A percentile compares a stretch with the other conserved stretches of the same genome.
Conservation (phyloP, 768 basidiomycete genomes). For the Agrocybe praecox region DNA sequence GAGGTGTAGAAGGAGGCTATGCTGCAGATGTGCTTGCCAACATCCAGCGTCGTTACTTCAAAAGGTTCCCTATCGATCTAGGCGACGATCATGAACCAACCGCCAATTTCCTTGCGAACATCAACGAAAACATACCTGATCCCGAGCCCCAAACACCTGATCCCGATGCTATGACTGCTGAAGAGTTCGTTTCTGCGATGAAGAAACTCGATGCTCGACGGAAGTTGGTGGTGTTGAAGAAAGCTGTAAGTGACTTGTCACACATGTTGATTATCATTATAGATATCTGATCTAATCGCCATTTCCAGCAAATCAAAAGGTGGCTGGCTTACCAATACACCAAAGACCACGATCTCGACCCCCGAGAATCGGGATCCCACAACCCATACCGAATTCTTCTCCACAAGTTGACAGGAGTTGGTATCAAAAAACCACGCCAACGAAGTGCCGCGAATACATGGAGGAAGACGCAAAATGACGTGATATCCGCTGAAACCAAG, state of each 20-base stretch:
- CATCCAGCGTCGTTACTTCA: conserved; percentile 13
- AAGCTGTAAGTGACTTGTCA: conserved; percentile 7
- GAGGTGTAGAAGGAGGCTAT: conserved; percentile 4
- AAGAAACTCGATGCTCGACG: background rate
- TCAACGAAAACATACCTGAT: conserved; percentile 11
- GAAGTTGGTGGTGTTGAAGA: background rate
- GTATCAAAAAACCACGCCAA: too few relatives aligned
- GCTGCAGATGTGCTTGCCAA: conserved; percentile 7
- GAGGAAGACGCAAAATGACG: conserved; percentile 1
- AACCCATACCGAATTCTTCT: conserved; percentile 6
- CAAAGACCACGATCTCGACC: conserved; percentile 14
- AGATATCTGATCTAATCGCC: too few relatives aligned
- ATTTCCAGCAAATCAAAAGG: conserved; percentile 15
- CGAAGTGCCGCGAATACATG: too few relatives aligned
- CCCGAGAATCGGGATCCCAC: background rate
- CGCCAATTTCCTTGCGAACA: background rate
- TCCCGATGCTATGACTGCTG: background rate
- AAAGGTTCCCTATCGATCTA: conserved; percentile 10
- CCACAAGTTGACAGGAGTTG: conserved; percentile 3
- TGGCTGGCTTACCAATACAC: conserved; percentile 16
- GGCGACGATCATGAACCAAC: conserved; percentile 9
- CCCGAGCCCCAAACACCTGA: background rate
- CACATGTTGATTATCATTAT: background rate
- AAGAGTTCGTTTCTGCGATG: background rate
- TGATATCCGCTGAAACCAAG: conserved; percentile 3